phyloP scores from a whole-genome alignment of 2,329 filamentous ascomycete species.

The Cytospora leucostoma region DNA sequence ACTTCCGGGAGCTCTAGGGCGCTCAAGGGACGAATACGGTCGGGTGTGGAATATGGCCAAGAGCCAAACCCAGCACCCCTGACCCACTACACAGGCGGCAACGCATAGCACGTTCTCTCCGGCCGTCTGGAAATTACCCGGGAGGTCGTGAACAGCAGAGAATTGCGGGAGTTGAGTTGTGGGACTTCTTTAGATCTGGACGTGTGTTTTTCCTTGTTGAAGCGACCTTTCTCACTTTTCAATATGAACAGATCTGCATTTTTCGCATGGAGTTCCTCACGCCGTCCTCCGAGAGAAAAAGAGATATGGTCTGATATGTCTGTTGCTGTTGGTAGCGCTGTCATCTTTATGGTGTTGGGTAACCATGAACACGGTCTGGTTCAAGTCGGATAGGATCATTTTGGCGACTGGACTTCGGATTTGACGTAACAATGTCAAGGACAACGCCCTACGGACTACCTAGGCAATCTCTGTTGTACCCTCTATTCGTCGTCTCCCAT shows the following conservation, averaged over 20 bases:
- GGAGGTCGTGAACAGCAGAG: slow-evolving; percentile 18
- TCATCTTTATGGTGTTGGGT: background rate
- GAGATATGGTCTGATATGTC: background rate
- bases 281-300: background rate
- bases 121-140: slow-evolving; percentile 6
- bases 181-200: slow-evolving; percentile 28
- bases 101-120: slow-evolving; percentile 7
- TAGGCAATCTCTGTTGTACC: background rate
- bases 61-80: slow-evolving; percentile 14
- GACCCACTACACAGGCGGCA: slow-evolving; percentile 18
- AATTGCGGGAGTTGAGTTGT: slow-evolving; percentile 15
- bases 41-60: slow-evolving; percentile 13
- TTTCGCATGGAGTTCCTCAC: slow-evolving; percentile 14
- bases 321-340: background rate
- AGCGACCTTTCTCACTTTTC: slow-evolving; percentile 28
- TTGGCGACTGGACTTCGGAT: slow-evolving; percentile 2
- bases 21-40: slow-evolving; percentile 6
- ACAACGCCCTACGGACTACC: background rate
- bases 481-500: background rate
- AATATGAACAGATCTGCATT: slow-evolving; percentile 29
- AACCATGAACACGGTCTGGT: background rate
- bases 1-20: slow-evolving; percentile 9
- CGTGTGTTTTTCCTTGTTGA: slow-evolving; percentile 26
- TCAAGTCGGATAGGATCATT: background rate
- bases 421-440: background rate